Evolutionary conservation across 192 early-diverging fungal genomes (phyloP), one percentile per base, ranked within the genome.

Genomic region (Diversispora epigaea): DNA sequence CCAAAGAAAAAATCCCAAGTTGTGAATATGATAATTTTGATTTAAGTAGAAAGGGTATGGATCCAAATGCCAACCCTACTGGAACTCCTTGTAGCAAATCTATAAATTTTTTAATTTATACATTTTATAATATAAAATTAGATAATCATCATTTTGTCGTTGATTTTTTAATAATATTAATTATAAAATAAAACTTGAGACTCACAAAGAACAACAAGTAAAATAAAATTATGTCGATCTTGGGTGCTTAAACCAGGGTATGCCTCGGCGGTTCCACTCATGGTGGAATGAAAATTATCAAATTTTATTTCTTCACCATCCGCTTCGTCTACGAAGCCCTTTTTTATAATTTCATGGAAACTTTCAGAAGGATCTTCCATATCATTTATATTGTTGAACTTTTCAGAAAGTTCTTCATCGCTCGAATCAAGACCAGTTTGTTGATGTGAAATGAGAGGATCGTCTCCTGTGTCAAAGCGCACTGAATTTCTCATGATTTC

Each of bases 81-180:
- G 97, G 97, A 47, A 99, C 89, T 12, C 97, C 97, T 77, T 99
- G 97, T 0, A 99, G 89, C 62, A 95, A 80, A 81, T 99, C 82
- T 80, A 79, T 74, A 8, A 49, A 25, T 40, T 55, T n/a, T 54
- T 7, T 54, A 45, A 22, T 54, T 50, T 73, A n/a, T n/a, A 55
- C 57, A 50, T 15, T 25, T 25, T 54, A 4, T 43, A 57, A 74
- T 74, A 68, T 19, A 56, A 12, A 52, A 57, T 12, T 4, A n/a
- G 14, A 50, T 50, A 12, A 11, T 50, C 14, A 50, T 50, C 25
- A 56, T 55, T 11, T 22, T 17, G 2, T 50, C 41, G 9, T 17
- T 12, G 41, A 68, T 55, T 40, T 1, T 19, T n/a, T n/a, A n/a
- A n/a, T 41, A 55, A 44, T 12, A 43, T 22, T 47, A 32, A 17